Evolutionary conservation across 2,329 filamentous ascomycete genomes (phyloP).

Genomic region (Cylindrodendrum hubeiense): DNA sequence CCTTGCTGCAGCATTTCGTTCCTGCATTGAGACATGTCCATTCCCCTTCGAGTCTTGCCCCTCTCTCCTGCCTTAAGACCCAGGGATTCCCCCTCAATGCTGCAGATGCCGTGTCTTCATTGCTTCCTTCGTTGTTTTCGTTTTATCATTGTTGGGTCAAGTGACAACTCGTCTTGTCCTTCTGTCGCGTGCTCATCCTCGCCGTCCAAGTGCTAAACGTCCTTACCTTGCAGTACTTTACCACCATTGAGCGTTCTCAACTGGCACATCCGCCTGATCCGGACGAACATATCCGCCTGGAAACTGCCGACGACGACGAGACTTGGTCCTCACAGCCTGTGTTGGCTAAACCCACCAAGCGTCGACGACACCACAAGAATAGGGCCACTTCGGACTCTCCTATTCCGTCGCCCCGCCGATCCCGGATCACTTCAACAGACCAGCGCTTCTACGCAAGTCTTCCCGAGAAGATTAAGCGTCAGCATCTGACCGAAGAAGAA

Average conservation of each 20-base stretch:
- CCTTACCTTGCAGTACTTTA: conserved; percentile 71
- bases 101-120: conserved; percentile 3
- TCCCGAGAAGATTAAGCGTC: conserved; percentile 79
- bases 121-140: conserved; percentile 18
- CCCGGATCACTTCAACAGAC: conserved; percentile 63
- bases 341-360: conserved; percentile 28
- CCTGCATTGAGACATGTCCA: conserved; percentile 55
- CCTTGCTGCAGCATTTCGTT: conserved; percentile 47
- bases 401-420: conserved; percentile 38
- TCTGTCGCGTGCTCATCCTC: conserved; percentile 7
- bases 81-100: conserved; percentile 37
- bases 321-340: conserved; percentile 21
- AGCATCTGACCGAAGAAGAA: conserved; percentile 79
- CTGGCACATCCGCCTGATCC: conserved; percentile 64
- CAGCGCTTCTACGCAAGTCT: conserved; percentile 77
- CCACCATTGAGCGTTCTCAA: conserved; percentile 76
- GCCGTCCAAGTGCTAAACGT: conserved; percentile 32
- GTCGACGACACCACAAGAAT: conserved; percentile 32
- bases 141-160: conserved; percentile 15
- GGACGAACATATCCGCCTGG: conserved; percentile 29
- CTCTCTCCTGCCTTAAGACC: conserved; percentile 42
- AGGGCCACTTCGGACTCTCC: conserved; percentile 35
- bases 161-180: conserved; percentile 13
- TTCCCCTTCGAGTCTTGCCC: conserved; percentile 46
- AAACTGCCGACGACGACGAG: conserved; percentile 37